Evolutionary conservation across 2,329 filamentous ascomycete genomes (phyloP).

Genomic region (Pleoardoris graminearum): DNA sequence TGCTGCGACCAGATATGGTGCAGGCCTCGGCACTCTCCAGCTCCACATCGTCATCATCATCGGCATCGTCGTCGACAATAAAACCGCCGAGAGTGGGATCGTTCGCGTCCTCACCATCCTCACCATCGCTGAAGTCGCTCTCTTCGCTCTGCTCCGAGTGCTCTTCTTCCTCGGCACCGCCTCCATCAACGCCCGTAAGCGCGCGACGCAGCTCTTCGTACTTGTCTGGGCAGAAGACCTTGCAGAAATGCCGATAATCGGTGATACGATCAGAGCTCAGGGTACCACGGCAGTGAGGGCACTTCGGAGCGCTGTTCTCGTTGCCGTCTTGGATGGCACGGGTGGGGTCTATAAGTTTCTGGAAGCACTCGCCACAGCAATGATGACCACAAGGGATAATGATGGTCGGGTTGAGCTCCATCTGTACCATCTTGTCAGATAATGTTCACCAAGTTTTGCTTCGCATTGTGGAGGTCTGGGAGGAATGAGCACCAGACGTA

Average conservation of each 20-base stretch:
- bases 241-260: slow-evolving; percentile 73
- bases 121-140: slow-evolving; percentile 42
- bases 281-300: slow-evolving; percentile 73
- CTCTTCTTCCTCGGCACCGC: slow-evolving; percentile 22
- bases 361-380: slow-evolving; percentile 76
- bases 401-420: slow-evolving; percentile 72
- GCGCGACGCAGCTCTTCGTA: slow-evolving; percentile 32
- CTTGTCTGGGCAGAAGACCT: slow-evolving; percentile 66
- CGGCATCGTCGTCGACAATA: slow-evolving; percentile 56
- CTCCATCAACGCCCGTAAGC: slow-evolving; percentile 25
- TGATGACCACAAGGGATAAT: slow-evolving; percentile 84
- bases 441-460: background rate
- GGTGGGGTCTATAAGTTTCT: slow-evolving; percentile 66
- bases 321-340: slow-evolving; percentile 60
- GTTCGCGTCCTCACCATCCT: slow-evolving; percentile 43
- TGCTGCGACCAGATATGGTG: background rate
- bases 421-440: slow-evolving; percentile 30
- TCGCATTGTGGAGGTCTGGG: background rate
- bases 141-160: slow-evolving; percentile 39
- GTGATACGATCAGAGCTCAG: slow-evolving; percentile 72
- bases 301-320: slow-evolving; percentile 59
- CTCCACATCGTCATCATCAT: slow-evolving; percentile 17
- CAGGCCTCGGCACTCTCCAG: slow-evolving; percentile 6
- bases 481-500: background rate
- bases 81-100: slow-evolving; percentile 55